These are phyloP conservation scores for Boletus subluridellus DNA, from an alignment of 1,284 basidiomycete genomes.

Conservation along the genomic window DNA sequence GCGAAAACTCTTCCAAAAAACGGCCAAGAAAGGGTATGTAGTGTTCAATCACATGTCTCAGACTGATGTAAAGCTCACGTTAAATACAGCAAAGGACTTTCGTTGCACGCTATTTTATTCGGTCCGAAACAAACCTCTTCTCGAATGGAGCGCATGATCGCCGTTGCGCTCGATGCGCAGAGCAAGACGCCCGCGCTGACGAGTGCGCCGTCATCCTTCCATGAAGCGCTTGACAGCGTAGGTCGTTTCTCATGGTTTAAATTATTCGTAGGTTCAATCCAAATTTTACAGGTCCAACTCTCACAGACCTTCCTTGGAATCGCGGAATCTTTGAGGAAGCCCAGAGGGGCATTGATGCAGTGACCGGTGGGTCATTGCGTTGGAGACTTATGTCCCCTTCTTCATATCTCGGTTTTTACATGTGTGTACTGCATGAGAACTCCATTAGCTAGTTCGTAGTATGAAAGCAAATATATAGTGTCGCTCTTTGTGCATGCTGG, in stretches of 20 bases:
- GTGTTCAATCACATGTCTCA: neutral
- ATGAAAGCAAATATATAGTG: neutral
- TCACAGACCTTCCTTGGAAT: constrained; percentile 58
- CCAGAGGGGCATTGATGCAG: constrained; percentile 45
- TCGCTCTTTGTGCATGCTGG: neutral
- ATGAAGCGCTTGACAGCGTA: constrained; percentile 53
- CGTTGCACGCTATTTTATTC: constrained; percentile 58
- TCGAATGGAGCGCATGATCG: constrained; percentile 46
- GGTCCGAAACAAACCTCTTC: constrained; percentile 37
- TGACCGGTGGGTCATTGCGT: constrained; percentile 5
- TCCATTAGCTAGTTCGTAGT: neutral
- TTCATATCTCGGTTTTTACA: neutral
- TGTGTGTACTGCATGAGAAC: neutral
- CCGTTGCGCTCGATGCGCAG: constrained; percentile 50
- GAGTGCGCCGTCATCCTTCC: constrained; percentile 46
- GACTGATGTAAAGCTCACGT: neutral
- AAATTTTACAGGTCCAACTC: constrained; percentile 43
- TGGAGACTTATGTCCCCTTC: neutral
- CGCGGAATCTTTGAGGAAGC: constrained; percentile 55
- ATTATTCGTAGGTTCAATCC: neutral
- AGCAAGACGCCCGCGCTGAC: constrained; percentile 32
- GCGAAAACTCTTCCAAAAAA: constrained; percentile 41
- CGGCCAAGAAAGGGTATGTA: constrained; percentile 45
- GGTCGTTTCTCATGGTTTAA: constrained; percentile 2
- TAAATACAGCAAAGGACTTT: constrained; percentile 47